A percentile compares a stretch with the other conserved stretches of the same genome.
Conservation (phyloP, 78 protist genomes). For the Speleostelium caveatum region DNA sequence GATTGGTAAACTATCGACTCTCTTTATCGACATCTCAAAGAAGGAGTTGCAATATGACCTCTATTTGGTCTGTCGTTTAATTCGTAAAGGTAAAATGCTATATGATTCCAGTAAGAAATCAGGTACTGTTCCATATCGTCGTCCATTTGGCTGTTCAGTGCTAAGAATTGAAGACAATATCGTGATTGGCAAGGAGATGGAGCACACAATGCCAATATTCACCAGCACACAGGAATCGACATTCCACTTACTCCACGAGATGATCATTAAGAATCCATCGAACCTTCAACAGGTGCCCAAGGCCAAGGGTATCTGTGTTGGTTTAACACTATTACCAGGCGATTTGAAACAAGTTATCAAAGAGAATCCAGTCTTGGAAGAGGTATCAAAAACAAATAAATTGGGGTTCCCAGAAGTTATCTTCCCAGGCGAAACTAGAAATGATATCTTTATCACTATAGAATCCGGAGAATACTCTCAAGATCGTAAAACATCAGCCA, state of each 20-base stretch:
- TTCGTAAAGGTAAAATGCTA: constrained; percentile 70
- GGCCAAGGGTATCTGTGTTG: constrained; percentile 67
- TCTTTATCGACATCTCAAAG: constrained; percentile 58
- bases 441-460: constrained; percentile 51
- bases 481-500: constrained; percentile 61
- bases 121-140: constrained; percentile 46
- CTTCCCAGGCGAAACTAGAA: constrained; percentile 54
- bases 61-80: constrained; percentile 42
- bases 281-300: constrained; percentile 62
- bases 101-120: constrained; percentile 52
- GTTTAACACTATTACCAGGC: constrained; percentile 52
- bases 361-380: constrained; percentile 48
- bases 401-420: constrained; percentile 71
- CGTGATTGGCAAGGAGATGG: constrained; percentile 40
- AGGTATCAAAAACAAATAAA: constrained; percentile 42
- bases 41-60: constrained; percentile 47
- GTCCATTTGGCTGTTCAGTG: constrained; percentile 69
- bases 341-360: constrained; percentile 15
- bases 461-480: constrained; percentile 70
- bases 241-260: constrained; percentile 44
- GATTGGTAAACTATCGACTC: constrained; percentile 61
- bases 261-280: constrained; percentile 57
- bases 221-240: constrained; percentile 48
- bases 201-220: constrained; percentile 50
- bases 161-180: constrained; percentile 34